Percentiles rank a stretch among this genome's conserved stretches.
phyloP scores from a whole-genome alignment of 768 basidiomycete species.

The Sporobolomyces pararoseus region DNA sequence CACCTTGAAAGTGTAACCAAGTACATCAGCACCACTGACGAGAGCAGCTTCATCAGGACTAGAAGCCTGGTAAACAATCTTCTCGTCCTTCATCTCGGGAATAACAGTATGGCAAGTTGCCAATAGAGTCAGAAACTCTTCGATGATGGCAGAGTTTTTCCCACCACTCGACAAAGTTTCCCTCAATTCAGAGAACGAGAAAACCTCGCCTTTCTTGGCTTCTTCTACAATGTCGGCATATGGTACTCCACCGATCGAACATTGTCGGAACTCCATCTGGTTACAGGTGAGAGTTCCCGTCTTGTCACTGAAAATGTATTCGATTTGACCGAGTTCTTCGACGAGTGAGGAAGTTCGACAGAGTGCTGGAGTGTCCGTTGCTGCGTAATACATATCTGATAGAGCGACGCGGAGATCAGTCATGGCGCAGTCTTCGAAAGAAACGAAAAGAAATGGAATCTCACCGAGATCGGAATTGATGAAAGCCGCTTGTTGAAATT shows the following conservation, averaged over 20 bases:
- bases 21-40: conserved; percentile 83
- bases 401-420: conserved; percentile 46
- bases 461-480: conserved; percentile 70
- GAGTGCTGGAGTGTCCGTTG: conserved; percentile 90
- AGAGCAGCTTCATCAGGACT: conserved; percentile 97
- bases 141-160: conserved; percentile 54
- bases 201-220: conserved; percentile 63
- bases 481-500: conserved; percentile 92
- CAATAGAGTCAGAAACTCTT: conserved; percentile 74
- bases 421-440: background rate
- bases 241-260: conserved; percentile 78
- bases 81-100: conserved; percentile 80
- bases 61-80: conserved; percentile 88
- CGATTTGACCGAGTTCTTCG: conserved; percentile 96
- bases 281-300: conserved; percentile 90
- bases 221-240: conserved; percentile 93
- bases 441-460: too few relatives aligned
- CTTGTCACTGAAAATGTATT: conserved; percentile 98
- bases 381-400: conserved; percentile 92
- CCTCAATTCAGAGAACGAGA: conserved; percentile 49
- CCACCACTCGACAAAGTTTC: conserved; percentile 46
- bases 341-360: conserved; percentile 98
- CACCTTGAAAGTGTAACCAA: conserved; percentile 92
- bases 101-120: conserved; percentile 98
- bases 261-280: conserved; percentile 82